Evolutionary conservation across 495 filamentous ascomycete genomes (phyloP).

Genomic region (Daldinia childiae): DNA sequence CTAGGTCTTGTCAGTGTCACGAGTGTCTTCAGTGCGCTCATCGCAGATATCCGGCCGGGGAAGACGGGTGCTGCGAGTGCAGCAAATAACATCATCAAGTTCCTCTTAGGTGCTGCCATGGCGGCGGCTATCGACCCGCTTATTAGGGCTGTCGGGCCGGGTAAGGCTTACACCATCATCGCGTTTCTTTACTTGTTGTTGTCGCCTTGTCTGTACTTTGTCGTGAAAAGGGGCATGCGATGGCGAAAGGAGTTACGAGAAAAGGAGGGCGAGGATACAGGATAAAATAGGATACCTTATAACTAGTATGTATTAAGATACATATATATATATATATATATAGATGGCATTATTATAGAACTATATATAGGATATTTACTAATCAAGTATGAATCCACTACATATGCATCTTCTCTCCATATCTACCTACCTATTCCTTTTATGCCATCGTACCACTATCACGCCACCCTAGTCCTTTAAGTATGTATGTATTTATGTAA

Average conservation of each 20-base stretch:
- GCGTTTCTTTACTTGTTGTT: conserved; percentile 60
- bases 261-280: conserved; percentile 32
- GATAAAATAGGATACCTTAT: conserved; percentile 7
- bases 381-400: conserved; percentile 6
- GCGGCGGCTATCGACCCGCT: conserved; percentile 71
- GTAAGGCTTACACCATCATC: conserved; percentile 76
- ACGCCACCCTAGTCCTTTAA: conserved; percentile 11
- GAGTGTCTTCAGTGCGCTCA: conserved; percentile 59
- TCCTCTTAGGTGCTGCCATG: conserved; percentile 69
- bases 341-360: too few species aligned
- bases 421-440: background rate
- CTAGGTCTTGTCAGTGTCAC: conserved; percentile 64
- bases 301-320: too few species aligned
- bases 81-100: conserved; percentile 72
- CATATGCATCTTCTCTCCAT: background rate
- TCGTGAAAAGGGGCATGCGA: conserved; percentile 34
- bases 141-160: conserved; percentile 67
- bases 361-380: background rate
- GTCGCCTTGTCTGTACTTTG: conserved; percentile 56
- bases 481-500: background rate
- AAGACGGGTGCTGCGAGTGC: conserved; percentile 69
- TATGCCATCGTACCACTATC: conserved; percentile 21
- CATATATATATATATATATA: too few species aligned
- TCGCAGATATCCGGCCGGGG: conserved; percentile 53
- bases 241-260: conserved; percentile 41